Evolutionary conservation across 352 stramenopile species (phyloP).

Genomic region (Pythium sukuiense): DNA sequence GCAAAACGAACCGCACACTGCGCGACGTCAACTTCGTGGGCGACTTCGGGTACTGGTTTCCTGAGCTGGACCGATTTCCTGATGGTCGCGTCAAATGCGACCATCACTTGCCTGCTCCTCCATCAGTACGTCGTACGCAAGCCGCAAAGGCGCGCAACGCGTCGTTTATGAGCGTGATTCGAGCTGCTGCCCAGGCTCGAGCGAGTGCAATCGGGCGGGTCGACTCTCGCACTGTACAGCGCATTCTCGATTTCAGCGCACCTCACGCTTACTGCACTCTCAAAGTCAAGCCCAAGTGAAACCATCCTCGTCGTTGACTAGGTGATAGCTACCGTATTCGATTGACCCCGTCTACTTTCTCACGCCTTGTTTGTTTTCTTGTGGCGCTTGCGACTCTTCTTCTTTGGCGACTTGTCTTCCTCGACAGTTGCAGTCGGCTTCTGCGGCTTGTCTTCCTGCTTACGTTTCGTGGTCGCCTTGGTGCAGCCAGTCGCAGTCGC

Average conservation of each 20-base stretch:
- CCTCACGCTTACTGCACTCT: neutral
- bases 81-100: neutral
- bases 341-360: neutral
- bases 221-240: neutral
- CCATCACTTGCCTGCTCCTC: neutral
- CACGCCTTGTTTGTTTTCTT: slow-evolving; percentile 11
- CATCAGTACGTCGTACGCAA: neutral
- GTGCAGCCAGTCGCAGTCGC: neutral
- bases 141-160: neutral
- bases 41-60: neutral
- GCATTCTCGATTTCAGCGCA: neutral
- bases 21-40: neutral
- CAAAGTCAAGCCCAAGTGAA: neutral
- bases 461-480: slow-evolving; percentile 5
- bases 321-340: no score
- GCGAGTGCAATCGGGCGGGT: neutral
- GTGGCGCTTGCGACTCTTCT: slow-evolving; percentile 22
- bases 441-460: slow-evolving; percentile 1
- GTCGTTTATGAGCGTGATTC: neutral
- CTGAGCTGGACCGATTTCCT: neutral
- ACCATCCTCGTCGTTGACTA: no score
- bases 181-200: neutral
- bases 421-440: neutral
- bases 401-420: slow-evolving; percentile 12
- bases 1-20: neutral